Evolutionary conservation across 768 basidiomycete genomes (phyloP).

Genomic region (Austroboletus eburneus): DNA sequence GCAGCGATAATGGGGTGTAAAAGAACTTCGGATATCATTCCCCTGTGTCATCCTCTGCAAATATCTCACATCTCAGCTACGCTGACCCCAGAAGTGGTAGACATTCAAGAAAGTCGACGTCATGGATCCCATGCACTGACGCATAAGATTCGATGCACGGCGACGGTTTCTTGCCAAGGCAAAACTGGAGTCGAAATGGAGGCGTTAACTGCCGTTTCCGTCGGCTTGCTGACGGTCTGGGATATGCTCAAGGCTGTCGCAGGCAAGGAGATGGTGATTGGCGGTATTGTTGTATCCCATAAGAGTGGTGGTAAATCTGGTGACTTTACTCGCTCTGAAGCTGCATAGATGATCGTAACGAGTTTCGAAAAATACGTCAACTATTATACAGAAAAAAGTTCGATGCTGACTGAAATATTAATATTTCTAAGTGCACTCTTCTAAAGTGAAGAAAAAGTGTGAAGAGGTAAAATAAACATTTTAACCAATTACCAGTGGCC

Average conservation of each 20-base stretch:
- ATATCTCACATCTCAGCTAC: constrained; percentile 67
- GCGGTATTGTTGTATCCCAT: constrained; percentile 55
- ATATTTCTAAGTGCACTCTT: background rate
- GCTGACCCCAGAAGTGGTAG: constrained; percentile 44
- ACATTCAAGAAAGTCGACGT: background rate
- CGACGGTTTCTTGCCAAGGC: constrained; percentile 70
- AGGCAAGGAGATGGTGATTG: constrained; percentile 82
- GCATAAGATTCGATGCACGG: constrained; percentile 57
- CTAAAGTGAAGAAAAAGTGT: background rate
- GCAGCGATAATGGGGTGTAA: constrained; percentile 89
- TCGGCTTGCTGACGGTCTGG: constrained; percentile 81
- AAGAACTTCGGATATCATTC: constrained; percentile 77
- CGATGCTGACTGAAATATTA: too few species aligned
- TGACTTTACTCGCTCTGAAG: constrained; percentile 45
- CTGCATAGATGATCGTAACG: background rate
- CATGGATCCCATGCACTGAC: constrained; percentile 11
- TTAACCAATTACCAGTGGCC: constrained; percentile 43
- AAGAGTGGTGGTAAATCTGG: constrained; percentile 77
- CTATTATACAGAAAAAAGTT: too few species aligned
- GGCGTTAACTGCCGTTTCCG: constrained; percentile 78
- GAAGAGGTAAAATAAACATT: too few species aligned
- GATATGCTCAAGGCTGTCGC: constrained; percentile 92
- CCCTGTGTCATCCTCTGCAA: constrained; percentile 81
- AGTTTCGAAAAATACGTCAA: too few species aligned
- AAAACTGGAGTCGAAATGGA: constrained; percentile 94